Percentiles rank a stretch among this genome's conserved stretches.
Evolutionary conservation across 208 protist genomes (phyloP).

Genomic region (Trypanosoma vivax): DNA sequence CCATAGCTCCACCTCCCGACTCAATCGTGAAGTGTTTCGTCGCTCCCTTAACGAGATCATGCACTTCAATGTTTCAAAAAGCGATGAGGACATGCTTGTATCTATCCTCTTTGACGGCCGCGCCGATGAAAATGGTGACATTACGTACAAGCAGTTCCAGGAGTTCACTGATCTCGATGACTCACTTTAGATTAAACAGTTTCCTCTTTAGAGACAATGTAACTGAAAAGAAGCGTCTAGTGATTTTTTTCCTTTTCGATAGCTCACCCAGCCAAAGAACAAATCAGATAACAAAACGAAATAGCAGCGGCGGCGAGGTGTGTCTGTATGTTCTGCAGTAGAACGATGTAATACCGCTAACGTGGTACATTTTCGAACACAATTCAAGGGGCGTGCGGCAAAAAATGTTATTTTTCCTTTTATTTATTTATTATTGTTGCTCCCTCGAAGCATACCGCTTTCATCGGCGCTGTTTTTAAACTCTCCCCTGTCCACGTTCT

Average conservation of each 20-base stretch:
- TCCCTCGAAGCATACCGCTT: slow-evolving; percentile 3
- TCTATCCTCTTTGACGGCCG: slow-evolving; percentile 76
- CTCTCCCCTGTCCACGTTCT: slow-evolving; percentile 14
- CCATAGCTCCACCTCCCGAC: slow-evolving; percentile 54
- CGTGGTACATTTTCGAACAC: background rate
- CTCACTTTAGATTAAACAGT: slow-evolving; percentile 10
- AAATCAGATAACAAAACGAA: too few species aligned
- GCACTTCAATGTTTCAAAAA: slow-evolving; percentile 74
- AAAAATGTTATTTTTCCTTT: background rate
- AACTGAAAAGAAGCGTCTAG: background rate
- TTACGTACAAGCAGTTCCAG: slow-evolving; percentile 85
- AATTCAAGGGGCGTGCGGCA: background rate
- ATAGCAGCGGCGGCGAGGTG: too few species aligned
- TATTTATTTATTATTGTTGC: slow-evolving; percentile 7
- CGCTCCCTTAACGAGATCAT: slow-evolving; percentile 67
- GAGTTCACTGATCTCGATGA: slow-evolving; percentile 59
- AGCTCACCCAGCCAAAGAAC: background rate
- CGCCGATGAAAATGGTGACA: slow-evolving; percentile 72
- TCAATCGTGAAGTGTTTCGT: slow-evolving; percentile 72
- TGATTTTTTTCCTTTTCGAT: background rate
- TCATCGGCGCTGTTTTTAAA: background rate
- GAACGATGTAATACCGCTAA: background rate
- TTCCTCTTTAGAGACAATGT: slow-evolving; percentile 1
- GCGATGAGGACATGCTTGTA: slow-evolving; percentile 75
- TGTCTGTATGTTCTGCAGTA: too few species aligned